Base-by-base conservation (phyloP, 805 yeast genomes). In the Kuraishia floccosa region DNA sequence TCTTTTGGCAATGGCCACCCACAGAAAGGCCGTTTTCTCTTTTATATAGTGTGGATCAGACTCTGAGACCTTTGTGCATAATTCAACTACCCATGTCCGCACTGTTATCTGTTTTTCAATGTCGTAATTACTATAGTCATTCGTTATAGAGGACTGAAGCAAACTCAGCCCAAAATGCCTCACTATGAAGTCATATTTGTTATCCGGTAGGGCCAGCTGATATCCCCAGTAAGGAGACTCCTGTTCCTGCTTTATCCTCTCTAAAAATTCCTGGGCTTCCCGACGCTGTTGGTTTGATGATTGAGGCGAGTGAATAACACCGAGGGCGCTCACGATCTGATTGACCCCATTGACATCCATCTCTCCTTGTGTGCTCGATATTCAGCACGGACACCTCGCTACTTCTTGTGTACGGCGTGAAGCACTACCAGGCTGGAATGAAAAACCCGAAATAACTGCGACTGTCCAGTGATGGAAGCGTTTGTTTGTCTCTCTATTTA, bases 151-250 rank as follows among this genome's bases (percentile, higher is more conserved):
- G 42, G 75, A 63, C 40, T 85, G 84, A 19, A 91, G 56, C 37
- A 91, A 56, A 12, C 89, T 76, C 24, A 91, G 60, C 0, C 98
- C 98, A 51, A 76, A 91, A 53, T 93, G 96, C 38, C 95, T 74
- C 16, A 87, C 86, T 17, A 84, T 74, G 40, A 64, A 70, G 47
- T 78, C 71, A 27, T 69, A 60, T 41, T 75, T 60, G 56, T 71
- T 60, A 50, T 74, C 70, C 2, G 72, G 72, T 17, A 72, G 49
- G 1, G 94, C 85, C 35, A 91, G 65, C 50, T 81, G 85, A 54
- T 78, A 89, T 3, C 96, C 96, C 87, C 94, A 85, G 38, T 61
- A 72, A 0, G 98, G 96, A 14, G 94, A 77, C 48, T 87, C 93
- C 7, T 77, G 81, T 38, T 79, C 76, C 27, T 63, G 56, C 47